phyloP scores from a whole-genome alignment of 768 basidiomycete genomes.

The Trametes villosa region DNA sequence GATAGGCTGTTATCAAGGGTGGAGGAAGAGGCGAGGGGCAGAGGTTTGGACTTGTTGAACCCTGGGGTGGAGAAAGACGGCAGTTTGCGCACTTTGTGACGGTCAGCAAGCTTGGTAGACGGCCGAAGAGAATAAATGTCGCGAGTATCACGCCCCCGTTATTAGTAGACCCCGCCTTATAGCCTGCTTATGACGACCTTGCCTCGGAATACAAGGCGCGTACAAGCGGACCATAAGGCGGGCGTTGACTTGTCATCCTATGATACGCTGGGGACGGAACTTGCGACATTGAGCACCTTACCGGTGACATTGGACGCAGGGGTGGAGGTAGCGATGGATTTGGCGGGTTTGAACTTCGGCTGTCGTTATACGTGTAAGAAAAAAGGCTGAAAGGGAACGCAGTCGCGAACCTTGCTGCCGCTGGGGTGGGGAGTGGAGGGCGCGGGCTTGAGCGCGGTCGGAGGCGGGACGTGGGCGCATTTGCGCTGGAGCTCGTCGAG shows the following conservation, averaged over 20 bases:
- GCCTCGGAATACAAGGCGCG: too few relatives aligned
- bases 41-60: constrained; percentile 38
- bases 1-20: constrained; percentile 22
- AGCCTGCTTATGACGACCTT: too few relatives aligned
- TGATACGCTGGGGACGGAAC: too few relatives aligned
- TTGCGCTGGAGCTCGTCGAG: constrained; percentile 26
- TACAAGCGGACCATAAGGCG: too few relatives aligned
- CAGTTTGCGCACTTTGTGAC: constrained; percentile 26
- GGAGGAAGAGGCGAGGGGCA: constrained; percentile 9
- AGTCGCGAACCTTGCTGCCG: constrained; percentile 17
- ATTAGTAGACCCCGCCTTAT: too few relatives aligned
- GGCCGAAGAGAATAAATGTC: too few relatives aligned
- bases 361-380: background rate
- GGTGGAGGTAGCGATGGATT: constrained; percentile 15
- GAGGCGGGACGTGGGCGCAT: background rate
- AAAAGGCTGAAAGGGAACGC: too few relatives aligned
- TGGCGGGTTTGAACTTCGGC: constrained; percentile 28
- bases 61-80: constrained; percentile 53
- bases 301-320: constrained; percentile 12
- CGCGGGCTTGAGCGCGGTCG: background rate
- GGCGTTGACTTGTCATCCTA: too few relatives aligned
- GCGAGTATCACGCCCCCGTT: too few relatives aligned
- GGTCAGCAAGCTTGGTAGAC: background rate
- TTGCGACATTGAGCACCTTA: too few relatives aligned
- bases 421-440: constrained; percentile 6